These are phyloP conservation scores for Rhodotorula mucilaginosa DNA, from an alignment of 1,284 basidiomycete genomes.

Conservation along the genomic window DNA sequence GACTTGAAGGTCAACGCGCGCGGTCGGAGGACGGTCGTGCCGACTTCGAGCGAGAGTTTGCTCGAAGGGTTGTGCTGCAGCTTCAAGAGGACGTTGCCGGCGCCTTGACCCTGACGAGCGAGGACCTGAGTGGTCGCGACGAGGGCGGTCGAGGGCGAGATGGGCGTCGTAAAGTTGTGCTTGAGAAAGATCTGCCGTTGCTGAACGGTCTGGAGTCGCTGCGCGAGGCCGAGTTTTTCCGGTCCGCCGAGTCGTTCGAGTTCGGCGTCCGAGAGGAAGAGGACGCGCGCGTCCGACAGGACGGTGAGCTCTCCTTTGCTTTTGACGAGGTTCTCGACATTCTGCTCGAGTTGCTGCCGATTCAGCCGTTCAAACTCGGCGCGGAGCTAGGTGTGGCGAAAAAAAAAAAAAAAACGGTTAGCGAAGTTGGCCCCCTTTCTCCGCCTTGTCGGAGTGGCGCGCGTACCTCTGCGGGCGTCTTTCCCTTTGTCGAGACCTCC, in stretches of 20 bases:
- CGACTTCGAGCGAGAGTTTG: slow-evolving; percentile 54
- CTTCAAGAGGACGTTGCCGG: slow-evolving; percentile 59
- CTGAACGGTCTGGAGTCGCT: slow-evolving; percentile 24
- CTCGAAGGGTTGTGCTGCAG: slow-evolving; percentile 65
- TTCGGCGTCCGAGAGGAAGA: slow-evolving; percentile 30
- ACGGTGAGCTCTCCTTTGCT: slow-evolving; percentile 49
- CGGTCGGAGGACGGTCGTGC: slow-evolving; percentile 52
- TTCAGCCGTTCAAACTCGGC: slow-evolving; percentile 54
- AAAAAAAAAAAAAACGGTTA: not conserved
- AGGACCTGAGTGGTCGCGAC: slow-evolving; percentile 46
- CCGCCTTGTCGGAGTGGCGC: not conserved
- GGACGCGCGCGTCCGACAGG: slow-evolving; percentile 33
- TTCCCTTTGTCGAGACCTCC: slow-evolving; percentile 53
- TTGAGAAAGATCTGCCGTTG: slow-evolving; percentile 35
- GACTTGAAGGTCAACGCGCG: slow-evolving; percentile 51
- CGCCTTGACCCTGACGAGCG: slow-evolving; percentile 46
- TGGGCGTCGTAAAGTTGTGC: slow-evolving; percentile 37
- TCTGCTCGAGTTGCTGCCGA: slow-evolving; percentile 53
- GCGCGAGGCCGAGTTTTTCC: slow-evolving; percentile 9
- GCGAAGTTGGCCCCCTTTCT: too few relatives aligned
- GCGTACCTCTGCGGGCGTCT: slow-evolving; percentile 59
- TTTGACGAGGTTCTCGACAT: slow-evolving; percentile 55
- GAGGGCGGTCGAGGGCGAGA: slow-evolving; percentile 31
- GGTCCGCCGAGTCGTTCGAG: slow-evolving; percentile 17
- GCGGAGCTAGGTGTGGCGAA: slow-evolving; percentile 50